phyloP scores from a whole-genome alignment of 495 filamentous ascomycete species.

The Bryoglossum gracile region DNA sequence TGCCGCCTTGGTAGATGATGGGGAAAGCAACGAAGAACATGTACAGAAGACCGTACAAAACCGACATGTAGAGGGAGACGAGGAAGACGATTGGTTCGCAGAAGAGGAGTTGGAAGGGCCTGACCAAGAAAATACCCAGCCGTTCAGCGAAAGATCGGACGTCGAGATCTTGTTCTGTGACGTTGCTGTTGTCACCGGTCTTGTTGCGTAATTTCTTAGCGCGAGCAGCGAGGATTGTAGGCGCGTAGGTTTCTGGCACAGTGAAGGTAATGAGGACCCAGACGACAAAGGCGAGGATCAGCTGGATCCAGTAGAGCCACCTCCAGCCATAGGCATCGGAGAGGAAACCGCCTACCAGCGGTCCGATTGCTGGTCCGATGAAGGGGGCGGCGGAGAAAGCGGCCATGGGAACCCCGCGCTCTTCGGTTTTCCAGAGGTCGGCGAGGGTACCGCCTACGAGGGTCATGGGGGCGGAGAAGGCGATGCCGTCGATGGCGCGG shows the following conservation, averaged over 20 bases:
- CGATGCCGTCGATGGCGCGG: constrained; percentile 69
- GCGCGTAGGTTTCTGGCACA: constrained; percentile 74
- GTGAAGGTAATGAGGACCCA: constrained; percentile 72
- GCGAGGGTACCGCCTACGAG: constrained; percentile 72
- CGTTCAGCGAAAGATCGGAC: constrained; percentile 54
- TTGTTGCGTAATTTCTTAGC: constrained; percentile 60
- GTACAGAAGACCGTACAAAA: constrained; percentile 52
- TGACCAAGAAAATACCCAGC: constrained; percentile 58
- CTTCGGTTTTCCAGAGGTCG: constrained; percentile 77
- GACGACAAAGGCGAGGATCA: constrained; percentile 58
- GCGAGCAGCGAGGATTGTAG: constrained; percentile 56
- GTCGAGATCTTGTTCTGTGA: constrained; percentile 70
- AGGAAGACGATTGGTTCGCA: constrained; percentile 72
- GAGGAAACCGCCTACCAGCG: constrained; percentile 70
- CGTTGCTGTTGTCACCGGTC: constrained; percentile 55
- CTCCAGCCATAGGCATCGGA: constrained; percentile 63
- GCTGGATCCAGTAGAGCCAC: constrained; percentile 81
- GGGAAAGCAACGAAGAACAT: constrained; percentile 69
- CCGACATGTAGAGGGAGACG: constrained; percentile 53
- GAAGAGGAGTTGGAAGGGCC: constrained; percentile 76
- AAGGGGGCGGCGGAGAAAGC: constrained; percentile 68
- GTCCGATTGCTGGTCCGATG: constrained; percentile 65
- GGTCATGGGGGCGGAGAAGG: constrained; percentile 78
- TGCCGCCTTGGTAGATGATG: constrained; percentile 68
- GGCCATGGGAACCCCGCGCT: constrained; percentile 80